Percentiles rank a stretch among this genome's conserved stretches.
phyloP scores from a whole-genome alignment of 139 green algal species.

The Tetraselmis chui region DNA sequence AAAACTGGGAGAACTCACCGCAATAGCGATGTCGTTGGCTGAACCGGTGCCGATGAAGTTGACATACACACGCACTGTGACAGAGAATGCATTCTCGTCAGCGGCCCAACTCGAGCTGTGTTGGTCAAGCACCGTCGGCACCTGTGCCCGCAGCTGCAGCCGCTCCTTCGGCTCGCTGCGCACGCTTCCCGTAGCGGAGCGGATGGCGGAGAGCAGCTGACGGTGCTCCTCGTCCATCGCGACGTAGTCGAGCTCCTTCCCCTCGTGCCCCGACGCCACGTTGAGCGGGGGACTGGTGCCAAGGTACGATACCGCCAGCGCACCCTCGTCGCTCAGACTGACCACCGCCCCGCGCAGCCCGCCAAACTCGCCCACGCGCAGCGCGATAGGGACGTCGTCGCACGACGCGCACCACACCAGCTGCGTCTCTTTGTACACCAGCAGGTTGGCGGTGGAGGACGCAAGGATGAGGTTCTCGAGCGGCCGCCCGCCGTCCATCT shows the following conservation, averaged over 20 bases:
- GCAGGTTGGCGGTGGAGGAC: constrained; percentile 42
- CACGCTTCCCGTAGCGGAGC: background rate
- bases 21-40: constrained; percentile 1
- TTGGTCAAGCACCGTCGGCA: constrained; percentile 12
- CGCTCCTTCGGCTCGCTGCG: constrained; percentile 13
- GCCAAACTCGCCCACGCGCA: constrained; percentile 33
- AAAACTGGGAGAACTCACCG: background rate
- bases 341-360: constrained; percentile 36
- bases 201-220: constrained; percentile 40
- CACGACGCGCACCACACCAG: constrained; percentile 44
- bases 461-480: constrained; percentile 49
- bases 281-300: constrained; percentile 49
- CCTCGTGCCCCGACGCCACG: background rate
- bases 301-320: constrained; percentile 39
- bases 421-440: constrained; percentile 40
- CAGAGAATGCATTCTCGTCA: background rate
- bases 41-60: constrained; percentile 11
- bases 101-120: background rate
- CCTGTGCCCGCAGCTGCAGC: constrained; percentile 45
- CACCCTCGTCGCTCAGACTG: constrained; percentile 34
- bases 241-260: constrained; percentile 51
- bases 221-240: constrained; percentile 56
- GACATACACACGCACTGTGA: constrained; percentile 15
- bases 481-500: background rate
- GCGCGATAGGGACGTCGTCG: constrained; percentile 37